These are phyloP conservation scores for Knoxia roxburghii DNA, from an alignment of 257 asterid species.

Conservation along the genomic window DNA sequence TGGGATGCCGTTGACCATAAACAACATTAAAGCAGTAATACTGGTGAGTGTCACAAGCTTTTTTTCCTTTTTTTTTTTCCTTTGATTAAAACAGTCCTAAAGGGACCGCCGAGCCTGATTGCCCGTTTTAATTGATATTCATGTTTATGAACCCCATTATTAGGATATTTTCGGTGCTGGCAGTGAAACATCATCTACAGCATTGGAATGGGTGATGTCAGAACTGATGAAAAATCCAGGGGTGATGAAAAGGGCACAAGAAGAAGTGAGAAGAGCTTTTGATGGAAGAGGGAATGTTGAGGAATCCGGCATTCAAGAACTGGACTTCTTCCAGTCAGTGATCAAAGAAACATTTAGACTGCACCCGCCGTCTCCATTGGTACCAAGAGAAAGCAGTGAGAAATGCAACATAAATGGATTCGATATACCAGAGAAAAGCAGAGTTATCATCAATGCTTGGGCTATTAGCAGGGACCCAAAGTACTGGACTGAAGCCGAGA, in stretches of 20 bases:
- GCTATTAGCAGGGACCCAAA: conserved; percentile 4
- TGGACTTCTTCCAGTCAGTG: background rate
- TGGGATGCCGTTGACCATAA: conserved; percentile 3
- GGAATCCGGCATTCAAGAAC: background rate
- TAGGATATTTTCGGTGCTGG: conserved; percentile 9
- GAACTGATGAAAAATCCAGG: background rate
- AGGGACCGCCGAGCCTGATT: too few species aligned
- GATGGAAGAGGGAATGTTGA: background rate
- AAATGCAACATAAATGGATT: background rate
- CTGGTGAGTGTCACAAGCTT: background rate
- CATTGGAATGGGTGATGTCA: conserved; percentile 3
- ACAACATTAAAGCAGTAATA: conserved; percentile 2
- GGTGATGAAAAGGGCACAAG: conserved; percentile 5
- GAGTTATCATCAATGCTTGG: conserved; percentile 8
- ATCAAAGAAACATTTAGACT: background rate
- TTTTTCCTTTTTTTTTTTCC: too few species aligned
- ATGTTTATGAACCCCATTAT: background rate
- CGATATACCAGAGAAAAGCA: conserved; percentile 2
- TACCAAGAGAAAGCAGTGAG: conserved; percentile 3
- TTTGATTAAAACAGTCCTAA: too few species aligned
- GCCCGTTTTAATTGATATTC: background rate
- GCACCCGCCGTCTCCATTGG: background rate
- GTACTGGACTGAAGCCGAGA: background rate
- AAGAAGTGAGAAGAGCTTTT: conserved; percentile 7
- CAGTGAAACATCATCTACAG: conserved; percentile 3